Conservation (phyloP, 176 grass and related monocot species). For the Oryza meridionalis region DNA sequence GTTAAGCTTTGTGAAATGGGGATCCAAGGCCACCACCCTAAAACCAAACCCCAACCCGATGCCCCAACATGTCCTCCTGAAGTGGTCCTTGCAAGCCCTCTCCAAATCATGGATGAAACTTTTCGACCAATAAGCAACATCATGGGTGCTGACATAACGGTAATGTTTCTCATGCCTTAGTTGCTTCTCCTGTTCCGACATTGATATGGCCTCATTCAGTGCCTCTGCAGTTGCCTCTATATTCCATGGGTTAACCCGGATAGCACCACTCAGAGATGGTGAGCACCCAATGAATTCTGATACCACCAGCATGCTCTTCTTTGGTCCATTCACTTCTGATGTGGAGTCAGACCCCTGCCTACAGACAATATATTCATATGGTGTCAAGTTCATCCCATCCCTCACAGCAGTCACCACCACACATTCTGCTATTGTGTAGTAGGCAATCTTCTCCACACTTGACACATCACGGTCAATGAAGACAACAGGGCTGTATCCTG, state of each 20-base stretch:
- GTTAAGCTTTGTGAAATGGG: conserved; percentile 88
- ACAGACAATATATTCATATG: conserved; percentile 96
- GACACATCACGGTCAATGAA: conserved; percentile 70
- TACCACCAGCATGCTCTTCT: conserved; percentile 92
- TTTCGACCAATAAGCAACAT: conserved; percentile 89
- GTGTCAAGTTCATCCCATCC: conserved; percentile 97
- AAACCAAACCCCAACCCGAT: conserved; percentile 96
- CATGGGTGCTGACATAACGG: conserved; percentile 79
- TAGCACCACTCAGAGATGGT: conserved; percentile 90
- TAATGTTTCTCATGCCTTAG: conserved; percentile 98
- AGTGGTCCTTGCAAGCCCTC: conserved; percentile 90
- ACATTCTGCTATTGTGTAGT: conserved; percentile 88
- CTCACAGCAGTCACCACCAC: conserved; percentile 94
- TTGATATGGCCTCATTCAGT: conserved; percentile 81
- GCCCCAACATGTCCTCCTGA: conserved; percentile 87
- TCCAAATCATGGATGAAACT: conserved; percentile 80
- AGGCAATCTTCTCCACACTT: conserved; percentile 91
- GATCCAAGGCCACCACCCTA: conserved; percentile 89
- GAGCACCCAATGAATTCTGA: conserved; percentile 99
- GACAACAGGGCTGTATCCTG: conserved; percentile 77
- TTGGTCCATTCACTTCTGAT: conserved; percentile 45
- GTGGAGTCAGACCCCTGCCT: conserved; percentile 60
- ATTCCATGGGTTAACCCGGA: conserved; percentile 95
- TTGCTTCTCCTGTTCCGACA: conserved; percentile 80
- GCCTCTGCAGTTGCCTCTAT: conserved; percentile 82